phyloP scores from a whole-genome alignment of 1,139 yeast species.

The Saccharomyces hybrid region DNA sequence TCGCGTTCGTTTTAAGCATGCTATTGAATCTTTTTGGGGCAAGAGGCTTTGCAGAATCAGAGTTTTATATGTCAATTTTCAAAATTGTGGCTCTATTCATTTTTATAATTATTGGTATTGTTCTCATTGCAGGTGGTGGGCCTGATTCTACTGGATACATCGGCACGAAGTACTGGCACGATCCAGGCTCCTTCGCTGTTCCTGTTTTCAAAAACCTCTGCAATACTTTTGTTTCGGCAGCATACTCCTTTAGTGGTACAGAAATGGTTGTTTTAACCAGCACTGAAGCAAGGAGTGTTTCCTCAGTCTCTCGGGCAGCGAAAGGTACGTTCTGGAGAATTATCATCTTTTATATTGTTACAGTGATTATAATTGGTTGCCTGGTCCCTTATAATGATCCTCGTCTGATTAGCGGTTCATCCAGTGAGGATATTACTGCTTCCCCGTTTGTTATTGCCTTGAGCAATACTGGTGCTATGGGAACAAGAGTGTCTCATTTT shows the following conservation, averaged over 20 bases:
- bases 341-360: constrained; percentile 51
- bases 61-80: constrained; percentile 49
- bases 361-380: constrained; percentile 53
- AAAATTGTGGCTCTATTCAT: constrained; percentile 58
- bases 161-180: constrained; percentile 56
- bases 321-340: constrained; percentile 72
- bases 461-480: constrained; percentile 50
- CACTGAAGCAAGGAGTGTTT: constrained; percentile 64
- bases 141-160: constrained; percentile 42
- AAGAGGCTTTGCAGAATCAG: constrained; percentile 55
- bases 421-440: constrained; percentile 27
- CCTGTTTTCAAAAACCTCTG: constrained; percentile 68
- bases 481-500: constrained; percentile 44
- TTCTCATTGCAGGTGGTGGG: constrained; percentile 64
- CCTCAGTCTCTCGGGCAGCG: constrained; percentile 57
- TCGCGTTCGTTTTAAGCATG: constrained; percentile 52
- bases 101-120: constrained; percentile 60
- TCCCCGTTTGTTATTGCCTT: constrained; percentile 69
- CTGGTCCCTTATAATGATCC: constrained; percentile 57
- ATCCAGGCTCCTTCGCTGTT: constrained; percentile 57
- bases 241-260: constrained; percentile 77
- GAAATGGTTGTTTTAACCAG: constrained; percentile 80
- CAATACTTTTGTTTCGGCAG: constrained; percentile 73
- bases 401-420: constrained; percentile 41
- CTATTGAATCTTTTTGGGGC: constrained; percentile 59